These are phyloP conservation scores for Solanum sejunctum DNA, from an alignment of 257 asterid genomes.

Conservation along the genomic window DNA sequence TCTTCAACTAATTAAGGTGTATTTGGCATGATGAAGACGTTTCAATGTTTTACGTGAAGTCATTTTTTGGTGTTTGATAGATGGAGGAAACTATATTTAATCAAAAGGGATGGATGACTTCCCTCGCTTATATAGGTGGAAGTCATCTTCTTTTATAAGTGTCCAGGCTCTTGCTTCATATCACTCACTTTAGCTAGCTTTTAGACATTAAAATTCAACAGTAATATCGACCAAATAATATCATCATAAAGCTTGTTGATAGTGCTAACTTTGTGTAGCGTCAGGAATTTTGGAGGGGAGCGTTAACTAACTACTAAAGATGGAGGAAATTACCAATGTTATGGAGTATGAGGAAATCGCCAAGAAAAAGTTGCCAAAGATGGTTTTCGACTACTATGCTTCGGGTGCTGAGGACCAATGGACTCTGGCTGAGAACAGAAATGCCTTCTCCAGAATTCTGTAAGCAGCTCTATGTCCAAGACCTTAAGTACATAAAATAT, in stretches of 20 bases:
- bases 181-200: not conserved
- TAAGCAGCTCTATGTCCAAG: conserved; percentile 20
- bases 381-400: conserved; percentile 88
- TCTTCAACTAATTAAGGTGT: not conserved
- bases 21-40: not conserved
- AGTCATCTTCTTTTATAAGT: not conserved
- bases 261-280: not conserved
- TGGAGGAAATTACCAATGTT: conserved; percentile 79
- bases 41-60: not conserved
- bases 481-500: not conserved
- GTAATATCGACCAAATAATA: not conserved
- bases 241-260: not conserved
- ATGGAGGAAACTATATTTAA: not conserved
- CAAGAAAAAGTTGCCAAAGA: conserved; percentile 80
- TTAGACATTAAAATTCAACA: not conserved
- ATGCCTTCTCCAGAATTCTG: conserved; percentile 91
- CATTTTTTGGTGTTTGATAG: not conserved
- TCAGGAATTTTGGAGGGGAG: conserved; percentile 8
- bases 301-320: conserved; percentile 12
- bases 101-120: not conserved
- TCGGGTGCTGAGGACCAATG: conserved; percentile 98
- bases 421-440: conserved; percentile 79
- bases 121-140: not conserved
- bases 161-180: not conserved
- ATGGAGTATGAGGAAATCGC: conserved; percentile 81